Evolutionary conservation across 345 rosid genomes (phyloP).

Genomic region (Rhizophora mangle): DNA sequence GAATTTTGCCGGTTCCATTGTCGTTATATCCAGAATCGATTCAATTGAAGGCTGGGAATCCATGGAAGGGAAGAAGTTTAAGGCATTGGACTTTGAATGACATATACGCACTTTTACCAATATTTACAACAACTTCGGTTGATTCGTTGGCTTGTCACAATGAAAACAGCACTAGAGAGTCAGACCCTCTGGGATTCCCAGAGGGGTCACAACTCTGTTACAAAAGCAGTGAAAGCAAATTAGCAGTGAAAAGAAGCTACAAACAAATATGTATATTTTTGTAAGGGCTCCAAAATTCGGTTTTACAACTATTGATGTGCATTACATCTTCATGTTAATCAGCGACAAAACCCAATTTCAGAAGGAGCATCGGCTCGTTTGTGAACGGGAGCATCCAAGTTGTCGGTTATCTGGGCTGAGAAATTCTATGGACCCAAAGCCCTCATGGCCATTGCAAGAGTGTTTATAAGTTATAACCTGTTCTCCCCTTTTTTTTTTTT

Average conservation of each 20-base stretch:
- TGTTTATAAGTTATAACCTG: not conserved
- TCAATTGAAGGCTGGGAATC: not conserved
- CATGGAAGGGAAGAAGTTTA: not conserved
- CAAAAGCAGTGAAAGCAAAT: not conserved
- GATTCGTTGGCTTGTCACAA: not conserved
- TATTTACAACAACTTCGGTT: not conserved
- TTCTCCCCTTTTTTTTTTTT: not conserved
- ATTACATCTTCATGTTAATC: too few relatives aligned
- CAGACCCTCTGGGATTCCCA: not conserved
- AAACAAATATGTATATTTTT: not conserved
- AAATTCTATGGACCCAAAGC: slow-evolving; percentile 3
- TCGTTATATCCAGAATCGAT: not conserved
- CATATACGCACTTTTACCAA: not conserved
- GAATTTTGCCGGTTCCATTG: not conserved
- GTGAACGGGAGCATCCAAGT: not conserved
- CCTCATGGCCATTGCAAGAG: not conserved
- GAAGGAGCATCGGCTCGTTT: too few relatives aligned
- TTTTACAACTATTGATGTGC: too few relatives aligned
- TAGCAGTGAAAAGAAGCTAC: not conserved
- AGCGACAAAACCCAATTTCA: too few relatives aligned
- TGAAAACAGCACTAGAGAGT: not conserved
- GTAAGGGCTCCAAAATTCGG: not conserved
- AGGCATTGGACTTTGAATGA: not conserved
- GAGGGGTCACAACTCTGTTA: not conserved
- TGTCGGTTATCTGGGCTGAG: not conserved